Evolutionary conservation across 1,139 yeast species (phyloP).

Genomic region (Zygotorulaspora mrakii): DNA sequence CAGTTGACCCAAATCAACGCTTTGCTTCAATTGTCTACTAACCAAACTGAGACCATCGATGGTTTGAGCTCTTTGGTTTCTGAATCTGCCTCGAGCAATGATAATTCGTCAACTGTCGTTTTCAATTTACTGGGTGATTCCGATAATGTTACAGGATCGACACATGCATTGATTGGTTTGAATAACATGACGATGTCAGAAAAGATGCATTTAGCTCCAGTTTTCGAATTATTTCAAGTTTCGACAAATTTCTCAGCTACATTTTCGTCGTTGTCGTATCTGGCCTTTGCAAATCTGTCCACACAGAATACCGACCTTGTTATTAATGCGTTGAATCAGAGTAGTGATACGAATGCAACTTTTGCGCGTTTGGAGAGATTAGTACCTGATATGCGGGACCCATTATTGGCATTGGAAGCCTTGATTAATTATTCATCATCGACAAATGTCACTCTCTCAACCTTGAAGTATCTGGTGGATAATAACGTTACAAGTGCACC

Average conservation of each 20-base stretch:
- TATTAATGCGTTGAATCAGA: conserved; percentile 21
- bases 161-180: conserved; percentile 24
- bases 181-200: conserved; percentile 24
- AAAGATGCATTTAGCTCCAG: conserved; percentile 28
- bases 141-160: conserved; percentile 28
- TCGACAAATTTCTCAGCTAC: conserved; percentile 33
- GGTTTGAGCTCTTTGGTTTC: conserved; percentile 25
- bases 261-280: conserved; percentile 29
- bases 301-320: conserved; percentile 24
- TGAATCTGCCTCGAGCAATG: conserved; percentile 14
- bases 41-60: conserved; percentile 25
- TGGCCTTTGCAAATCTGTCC: conserved; percentile 32
- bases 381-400: conserved; percentile 15
- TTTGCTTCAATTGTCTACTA: conserved; percentile 27
- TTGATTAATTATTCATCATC: conserved; percentile 20
- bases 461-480: conserved; percentile 23
- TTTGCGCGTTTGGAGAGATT: conserved; percentile 18
- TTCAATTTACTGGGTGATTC: conserved; percentile 29
- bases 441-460: conserved; percentile 24
- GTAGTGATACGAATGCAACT: conserved; percentile 13
- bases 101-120: conserved; percentile 20
- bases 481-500: conserved; percentile 28
- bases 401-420: conserved; percentile 17
- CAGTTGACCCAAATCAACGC: conserved; percentile 26
- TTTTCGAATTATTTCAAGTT: conserved; percentile 25